Conservation (phyloP, 2,329 filamentous ascomycete species). For the Alternaria novae-zelandiae region DNA sequence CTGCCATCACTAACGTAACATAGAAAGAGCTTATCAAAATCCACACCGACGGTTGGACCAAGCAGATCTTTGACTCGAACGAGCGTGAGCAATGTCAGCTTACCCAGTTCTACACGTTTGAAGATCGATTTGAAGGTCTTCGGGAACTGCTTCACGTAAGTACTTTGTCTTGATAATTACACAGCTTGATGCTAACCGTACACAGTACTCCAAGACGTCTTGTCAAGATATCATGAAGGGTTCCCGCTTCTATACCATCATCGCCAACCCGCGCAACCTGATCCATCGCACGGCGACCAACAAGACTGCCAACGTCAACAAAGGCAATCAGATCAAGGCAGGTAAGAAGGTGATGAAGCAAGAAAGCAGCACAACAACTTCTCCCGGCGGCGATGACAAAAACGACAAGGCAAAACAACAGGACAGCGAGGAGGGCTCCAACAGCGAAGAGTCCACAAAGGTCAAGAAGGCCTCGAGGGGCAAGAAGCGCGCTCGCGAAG, state of each 20-base stretch:
- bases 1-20: neutral
- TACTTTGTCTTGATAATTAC: neutral
- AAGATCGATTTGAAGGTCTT: slow-evolving; percentile 13
- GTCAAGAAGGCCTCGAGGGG: neutral
- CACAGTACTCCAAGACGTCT: slow-evolving; percentile 13
- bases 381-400: neutral
- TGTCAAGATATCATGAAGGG: slow-evolving; percentile 19
- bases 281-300: slow-evolving; percentile 12
- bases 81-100: slow-evolving; percentile 8
- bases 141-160: slow-evolving; percentile 9
- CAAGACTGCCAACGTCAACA: slow-evolving; percentile 8
- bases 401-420: neutral
- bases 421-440: neutral
- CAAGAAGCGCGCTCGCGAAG: neutral
- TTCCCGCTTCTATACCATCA: slow-evolving; percentile 3
- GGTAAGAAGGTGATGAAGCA: neutral
- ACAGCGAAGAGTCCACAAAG: neutral
- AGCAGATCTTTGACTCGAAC: neutral
- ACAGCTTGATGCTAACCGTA: neutral
- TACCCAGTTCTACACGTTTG: slow-evolving; percentile 15
- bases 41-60: slow-evolving; percentile 2
- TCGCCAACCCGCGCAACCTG: slow-evolving; percentile 11
- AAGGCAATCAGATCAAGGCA: neutral
- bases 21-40: slow-evolving; percentile 6
- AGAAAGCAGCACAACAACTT: neutral